A percentile compares a stretch with the other conserved stretches of the same genome.
These are phyloP conservation scores for Nevesoporus exiguus DNA, from an alignment of 768 basidiomycete genomes.

Conservation along the genomic window DNA sequence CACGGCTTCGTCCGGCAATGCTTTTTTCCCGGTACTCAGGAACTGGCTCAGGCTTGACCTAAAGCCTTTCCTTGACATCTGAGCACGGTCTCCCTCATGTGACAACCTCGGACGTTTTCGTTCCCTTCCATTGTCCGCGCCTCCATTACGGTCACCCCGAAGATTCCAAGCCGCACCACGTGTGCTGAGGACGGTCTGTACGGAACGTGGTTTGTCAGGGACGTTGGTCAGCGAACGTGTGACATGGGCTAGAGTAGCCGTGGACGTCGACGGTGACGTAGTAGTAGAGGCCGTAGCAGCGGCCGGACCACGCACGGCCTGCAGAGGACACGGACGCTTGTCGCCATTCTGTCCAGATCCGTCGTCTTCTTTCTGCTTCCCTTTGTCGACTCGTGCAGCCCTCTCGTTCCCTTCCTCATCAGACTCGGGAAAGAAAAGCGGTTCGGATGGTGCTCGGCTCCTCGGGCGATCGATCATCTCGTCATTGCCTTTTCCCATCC, in stretches of 20 bases:
- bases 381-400: neutral
- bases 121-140: conserved; percentile 21
- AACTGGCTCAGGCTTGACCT: conserved; percentile 50
- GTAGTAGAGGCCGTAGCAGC: neutral
- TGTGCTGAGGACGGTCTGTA: conserved; percentile 50
- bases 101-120: conserved; percentile 38
- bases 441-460: conserved; percentile 15
- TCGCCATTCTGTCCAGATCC: neutral
- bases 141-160: conserved; percentile 12
- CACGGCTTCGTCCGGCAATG: conserved; percentile 15
- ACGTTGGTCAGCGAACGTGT: neutral
- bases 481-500: neutral
- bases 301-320: neutral
- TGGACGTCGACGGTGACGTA: neutral
- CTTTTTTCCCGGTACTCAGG: conserved; percentile 45
- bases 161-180: conserved; percentile 49
- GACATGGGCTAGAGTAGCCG: neutral
- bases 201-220: conserved; percentile 20
- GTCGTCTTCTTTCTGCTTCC: neutral
- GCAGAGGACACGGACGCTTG: neutral
- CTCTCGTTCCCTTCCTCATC: conserved; percentile 2
- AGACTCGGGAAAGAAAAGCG: conserved; percentile 28
- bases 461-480: conserved; percentile 5
- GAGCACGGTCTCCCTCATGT: conserved; percentile 4
- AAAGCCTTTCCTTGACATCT: conserved; percentile 34